Evolutionary conservation across 768 basidiomycete species (phyloP).

Genomic region (Mrakia gelida): DNA sequence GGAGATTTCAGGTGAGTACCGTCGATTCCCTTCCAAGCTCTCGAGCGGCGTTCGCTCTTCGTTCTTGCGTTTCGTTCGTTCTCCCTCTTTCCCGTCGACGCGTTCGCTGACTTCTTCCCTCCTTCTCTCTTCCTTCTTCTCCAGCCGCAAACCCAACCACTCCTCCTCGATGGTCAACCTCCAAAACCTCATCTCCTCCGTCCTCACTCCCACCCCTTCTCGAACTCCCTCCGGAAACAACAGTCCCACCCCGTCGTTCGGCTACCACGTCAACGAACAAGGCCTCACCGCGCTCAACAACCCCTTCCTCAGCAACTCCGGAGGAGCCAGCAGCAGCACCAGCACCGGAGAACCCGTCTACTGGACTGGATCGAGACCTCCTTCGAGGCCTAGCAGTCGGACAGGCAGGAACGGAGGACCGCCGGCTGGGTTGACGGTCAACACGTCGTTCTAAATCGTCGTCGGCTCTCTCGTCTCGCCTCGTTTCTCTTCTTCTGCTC

Average conservation of each 20-base stretch:
- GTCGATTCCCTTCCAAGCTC: background rate
- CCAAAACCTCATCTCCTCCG: constrained; percentile 6
- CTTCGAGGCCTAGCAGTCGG: constrained; percentile 1
- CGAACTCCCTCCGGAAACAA: background rate
- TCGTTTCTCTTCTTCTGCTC: no score
- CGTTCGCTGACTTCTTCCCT: background rate
- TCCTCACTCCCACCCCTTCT: constrained; percentile 15
- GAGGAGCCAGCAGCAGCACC: background rate
- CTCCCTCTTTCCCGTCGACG: background rate
- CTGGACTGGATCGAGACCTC: background rate
- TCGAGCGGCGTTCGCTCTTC: background rate
- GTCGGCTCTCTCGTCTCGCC: no score
- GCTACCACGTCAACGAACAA: constrained; percentile 11
- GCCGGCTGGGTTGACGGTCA: background rate
- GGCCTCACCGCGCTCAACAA: background rate
- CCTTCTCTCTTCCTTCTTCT: background rate
- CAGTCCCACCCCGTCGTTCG: background rate
- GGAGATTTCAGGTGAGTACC: constrained; percentile 25
- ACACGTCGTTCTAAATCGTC: background rate
- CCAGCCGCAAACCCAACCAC: background rate
- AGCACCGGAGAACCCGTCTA: background rate
- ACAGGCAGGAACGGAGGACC: constrained; percentile 5
- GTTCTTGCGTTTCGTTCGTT: background rate
- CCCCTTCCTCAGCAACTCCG: background rate
- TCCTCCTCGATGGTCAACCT: constrained; percentile 29